Conservation (phyloP, 78 protist species). For the Speleostelium caveatum region DNA sequence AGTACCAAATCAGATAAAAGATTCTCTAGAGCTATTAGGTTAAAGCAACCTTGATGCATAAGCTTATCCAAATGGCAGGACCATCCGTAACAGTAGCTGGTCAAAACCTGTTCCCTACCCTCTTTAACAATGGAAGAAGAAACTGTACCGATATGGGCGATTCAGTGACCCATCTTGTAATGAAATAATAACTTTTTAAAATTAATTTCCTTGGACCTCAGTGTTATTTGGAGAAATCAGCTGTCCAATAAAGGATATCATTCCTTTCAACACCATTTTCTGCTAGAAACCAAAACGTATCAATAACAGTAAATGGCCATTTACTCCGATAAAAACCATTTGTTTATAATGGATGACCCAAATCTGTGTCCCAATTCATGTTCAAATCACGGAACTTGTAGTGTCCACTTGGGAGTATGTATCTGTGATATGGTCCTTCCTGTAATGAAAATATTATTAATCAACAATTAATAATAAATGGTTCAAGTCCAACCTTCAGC, state of each 20-base stretch:
- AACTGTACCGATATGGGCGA: neutral
- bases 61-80: neutral
- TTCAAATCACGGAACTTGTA: constrained; percentile 1
- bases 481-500: too few species aligned
- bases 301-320: neutral
- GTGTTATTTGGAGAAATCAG: neutral
- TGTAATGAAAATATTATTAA: too few species aligned
- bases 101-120: neutral
- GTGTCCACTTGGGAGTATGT: neutral
- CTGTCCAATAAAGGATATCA: neutral
- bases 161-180: neutral
- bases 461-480: too few species aligned
- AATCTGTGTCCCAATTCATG: constrained; percentile 5
- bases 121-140: neutral
- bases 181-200: constrained; percentile 11
- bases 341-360: constrained; percentile 6
- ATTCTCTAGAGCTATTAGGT: too few species aligned
- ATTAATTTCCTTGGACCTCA: neutral
- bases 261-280: constrained; percentile 17
- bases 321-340: neutral
- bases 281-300: neutral
- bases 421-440: constrained; percentile 11
- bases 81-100: neutral
- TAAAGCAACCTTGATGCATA: too few species aligned
- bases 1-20: too few species aligned